Conservation (phyloP, 768 basidiomycete genomes). For the Dentipellis sp. region DNA sequence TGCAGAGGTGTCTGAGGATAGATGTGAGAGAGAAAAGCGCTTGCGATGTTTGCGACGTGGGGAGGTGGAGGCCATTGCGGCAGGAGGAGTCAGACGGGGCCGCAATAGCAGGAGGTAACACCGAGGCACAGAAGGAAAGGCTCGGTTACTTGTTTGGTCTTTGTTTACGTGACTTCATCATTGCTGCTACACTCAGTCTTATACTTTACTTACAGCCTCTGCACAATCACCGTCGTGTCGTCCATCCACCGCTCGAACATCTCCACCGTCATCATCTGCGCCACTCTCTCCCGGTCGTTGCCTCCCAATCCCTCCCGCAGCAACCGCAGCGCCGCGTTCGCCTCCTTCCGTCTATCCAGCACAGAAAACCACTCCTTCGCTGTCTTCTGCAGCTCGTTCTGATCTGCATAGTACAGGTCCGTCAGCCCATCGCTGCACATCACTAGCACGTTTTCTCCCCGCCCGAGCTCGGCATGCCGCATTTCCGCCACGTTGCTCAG, state of each 20-base stretch:
- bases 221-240: constrained; percentile 43
- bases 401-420: constrained; percentile 32
- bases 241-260: constrained; percentile 44
- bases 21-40: constrained; percentile 43
- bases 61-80: constrained; percentile 14
- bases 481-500: constrained; percentile 36
- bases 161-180: too few relatives aligned
- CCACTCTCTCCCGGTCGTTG: constrained; percentile 30
- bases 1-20: constrained; percentile 59
- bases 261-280: constrained; percentile 40
- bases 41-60: constrained; percentile 36
- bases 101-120: too few relatives aligned
- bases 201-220: constrained; percentile 8
- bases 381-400: constrained; percentile 14
- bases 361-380: constrained; percentile 29
- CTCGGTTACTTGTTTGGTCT: too few relatives aligned
- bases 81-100: background rate
- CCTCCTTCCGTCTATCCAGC: constrained; percentile 6
- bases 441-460: constrained; percentile 26
- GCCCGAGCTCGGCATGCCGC: constrained; percentile 27
- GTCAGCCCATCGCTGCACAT: constrained; percentile 45
- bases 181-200: too few relatives aligned
- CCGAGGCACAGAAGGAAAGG: too few relatives aligned
- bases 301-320: constrained; percentile 38
- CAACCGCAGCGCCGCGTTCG: constrained; percentile 29